Base-by-base conservation (phyloP, 495 filamentous ascomycete genomes). In the Podospora didyma region DNA sequence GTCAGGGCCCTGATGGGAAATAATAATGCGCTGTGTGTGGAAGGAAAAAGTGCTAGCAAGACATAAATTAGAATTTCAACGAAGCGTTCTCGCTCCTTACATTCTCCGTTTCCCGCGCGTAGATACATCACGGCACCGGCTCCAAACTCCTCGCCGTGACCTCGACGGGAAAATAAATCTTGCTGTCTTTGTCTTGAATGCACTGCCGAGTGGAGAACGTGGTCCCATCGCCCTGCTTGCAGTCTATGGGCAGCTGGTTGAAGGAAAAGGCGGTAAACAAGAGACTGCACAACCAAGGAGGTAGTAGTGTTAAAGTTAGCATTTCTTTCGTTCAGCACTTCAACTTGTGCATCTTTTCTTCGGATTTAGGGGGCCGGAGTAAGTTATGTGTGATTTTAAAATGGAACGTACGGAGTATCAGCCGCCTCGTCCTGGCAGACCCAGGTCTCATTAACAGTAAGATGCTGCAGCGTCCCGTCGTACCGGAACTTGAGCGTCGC, bases 391-490 rank as follows among this genome's bases (percentile, higher is more conserved):
- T n/a, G n/a, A n/a, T n/a, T n/a, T n/a, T n/a, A 19, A 34, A 2
- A 11, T 19, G 34, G 24, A 7, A 46, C 51, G 22, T 17, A n/a
- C 24, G 51, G 39, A 22, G 9, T 28, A 16, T 16, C 34, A 7
- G 23, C 24, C 16, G 21, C 47, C 47, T 16, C 12, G 22, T 45
- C 51, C 0, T 45, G 20, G 28, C 51, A 53, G 4, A 31, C 16
- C 51, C 51, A 53, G 7, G 22, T 53, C 51, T 53, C 51, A 19
- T 53, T 46, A 6, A 53, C 20, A 1, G 51, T 53, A 7, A 53
- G 21, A 7, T 46, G 39, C 9, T 45, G 50, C 46, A 58, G 21
- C 17, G 56, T 58, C 2, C 14, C 56, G n/a, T 58, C 56, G 21
- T 58, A 58, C 21, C 41, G 41, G 23, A 58, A 58, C 49, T 26